A percentile compares a stretch with the other conserved stretches of the same genome.
phyloP scores from a whole-genome alignment of 139 green algal species.

The Ettlia oleoabundans region DNA sequence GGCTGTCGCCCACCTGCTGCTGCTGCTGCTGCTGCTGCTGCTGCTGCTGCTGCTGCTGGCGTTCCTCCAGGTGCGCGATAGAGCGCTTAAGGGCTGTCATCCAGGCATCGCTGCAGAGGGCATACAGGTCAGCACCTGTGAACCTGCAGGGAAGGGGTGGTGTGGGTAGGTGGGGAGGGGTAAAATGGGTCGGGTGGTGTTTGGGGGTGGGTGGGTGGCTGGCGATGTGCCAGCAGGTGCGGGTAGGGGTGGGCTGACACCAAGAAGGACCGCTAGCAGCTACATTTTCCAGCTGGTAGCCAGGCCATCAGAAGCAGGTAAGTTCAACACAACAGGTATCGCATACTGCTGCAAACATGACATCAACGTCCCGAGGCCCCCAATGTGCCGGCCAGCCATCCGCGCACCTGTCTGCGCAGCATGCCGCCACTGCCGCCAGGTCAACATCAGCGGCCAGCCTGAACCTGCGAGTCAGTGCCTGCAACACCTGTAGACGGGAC shows the following conservation, averaged over 20 bases:
- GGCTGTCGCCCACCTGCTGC: not conserved
- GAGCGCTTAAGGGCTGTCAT: conserved; percentile 72
- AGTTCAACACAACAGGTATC: conserved; percentile 81
- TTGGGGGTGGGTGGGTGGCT: not conserved
- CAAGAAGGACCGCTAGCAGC: conserved; percentile 51
- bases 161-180: not conserved
- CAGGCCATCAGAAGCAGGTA: conserved; percentile 72
- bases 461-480: conserved; percentile 93
- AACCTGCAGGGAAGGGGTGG: conserved; percentile 55
- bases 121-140: conserved; percentile 96
- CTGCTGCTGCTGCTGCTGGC: not conserved
- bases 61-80: conserved; percentile 30
- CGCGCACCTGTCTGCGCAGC: conserved; percentile 55
- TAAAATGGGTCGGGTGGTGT: not conserved
- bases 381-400: too few relatives aligned
- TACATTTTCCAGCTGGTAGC: too few relatives aligned
- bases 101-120: conserved; percentile 92
- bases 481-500: conserved; percentile 58
- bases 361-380: too few relatives aligned
- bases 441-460: conserved; percentile 68
- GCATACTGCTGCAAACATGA: too few relatives aligned
- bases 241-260: not conserved
- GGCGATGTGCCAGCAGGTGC: not conserved
- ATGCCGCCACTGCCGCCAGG: conserved; percentile 62
- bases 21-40: not conserved